Base-by-base conservation (phyloP, 352 stramenopile species). In the Phytophthora nicotianae region DNA sequence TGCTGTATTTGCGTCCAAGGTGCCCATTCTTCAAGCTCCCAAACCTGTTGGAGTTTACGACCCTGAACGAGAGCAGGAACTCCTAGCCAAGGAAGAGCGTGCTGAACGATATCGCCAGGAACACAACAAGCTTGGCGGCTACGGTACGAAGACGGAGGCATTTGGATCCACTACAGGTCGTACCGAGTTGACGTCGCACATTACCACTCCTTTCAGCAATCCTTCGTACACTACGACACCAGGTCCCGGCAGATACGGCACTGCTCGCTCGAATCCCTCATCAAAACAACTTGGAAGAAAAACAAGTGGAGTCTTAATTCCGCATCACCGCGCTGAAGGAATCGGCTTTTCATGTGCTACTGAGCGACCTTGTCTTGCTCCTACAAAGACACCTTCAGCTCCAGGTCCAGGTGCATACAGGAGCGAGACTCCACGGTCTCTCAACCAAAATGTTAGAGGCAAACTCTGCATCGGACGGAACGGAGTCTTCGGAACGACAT, bases 1-100 rank as follows among this genome's bases (percentile, higher is more conserved):
- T 42, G 84, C 84, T 16, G 80, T 90, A 29, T 90, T 93, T 65
- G 77, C 82, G 2, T 90, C 81, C n/a, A 88, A 86, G 16, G 84
- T 93, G 5, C 84, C 84, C 4, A 84, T 91, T 50, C 71, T 93
- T 3, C 74, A 66, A 1, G 50, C 62, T 1, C 58, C 78, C 4
- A 84, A 86, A 48, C 69, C 73, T 10, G 67, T 69, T 8, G 64
- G 70, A 14, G 70, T 78, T 17, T 81, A 84, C 38, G 79, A 91
- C 50, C 57, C 69, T 16, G 81, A 91, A 32, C 79, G 79, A 50
- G 81, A 84, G n/a, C 59, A 89, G n/a, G 81, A 91, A 57, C 40
- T 87, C 41, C 61, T 66, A 2, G 71, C 60, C 16, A 91, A 87
- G 50, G 77, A 89, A 33, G 72, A 78, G 52, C 75, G 79, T 0